Base-by-base conservation (phyloP, 2,329 filamentous ascomycete species). In the Claviceps sp. region DNA sequence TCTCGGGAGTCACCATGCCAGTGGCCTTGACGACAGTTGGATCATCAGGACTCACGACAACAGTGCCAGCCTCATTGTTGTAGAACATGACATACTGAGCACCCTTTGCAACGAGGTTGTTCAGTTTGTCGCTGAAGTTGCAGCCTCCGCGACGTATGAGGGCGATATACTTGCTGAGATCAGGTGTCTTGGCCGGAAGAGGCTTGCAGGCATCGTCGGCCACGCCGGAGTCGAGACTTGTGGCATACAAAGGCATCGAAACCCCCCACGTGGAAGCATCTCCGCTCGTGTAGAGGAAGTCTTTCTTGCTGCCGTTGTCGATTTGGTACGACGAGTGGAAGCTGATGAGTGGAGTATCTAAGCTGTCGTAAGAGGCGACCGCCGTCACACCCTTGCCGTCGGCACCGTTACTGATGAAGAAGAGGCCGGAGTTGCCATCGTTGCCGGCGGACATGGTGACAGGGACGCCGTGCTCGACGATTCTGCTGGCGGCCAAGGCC, bases 21-120 rank as follows among this genome's bases (percentile, higher is more conserved):
- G 46, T 60, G 1, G 67, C 67, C 0, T 49, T 37, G 0, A 61
- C 55, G 4, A 67, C 63, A 38, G 69, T 62, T 6, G 69, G 65
- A 6, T 42, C 7, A 6, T 34, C 22, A 14, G 16, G 44, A 14
- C 7, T 18, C 14, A 42, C n/a, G 7, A 6, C 5, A 14, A 30
- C 5, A 74, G 77, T 11, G 6, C 48, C 13, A 5, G 22, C 16
- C 56, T 52, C 56, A 56, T 76, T 78, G 70, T 83, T 82, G 64
- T 83, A 84, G 59, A 81, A 68, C 57, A 84, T 65, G 50, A 85
- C 64, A 56, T 82, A 81, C 59, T 75, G 73, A 49, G 78, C 81
- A 8, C 81, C 81, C 45, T 70, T 70, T 5, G 47, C 40, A 3
- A 18, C 30, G 16, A 50, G 3, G 50, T 54, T 50, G 2, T 11